Conservation (phyloP, 306 rosid genomes). For the Casuarina glauca region DNA sequence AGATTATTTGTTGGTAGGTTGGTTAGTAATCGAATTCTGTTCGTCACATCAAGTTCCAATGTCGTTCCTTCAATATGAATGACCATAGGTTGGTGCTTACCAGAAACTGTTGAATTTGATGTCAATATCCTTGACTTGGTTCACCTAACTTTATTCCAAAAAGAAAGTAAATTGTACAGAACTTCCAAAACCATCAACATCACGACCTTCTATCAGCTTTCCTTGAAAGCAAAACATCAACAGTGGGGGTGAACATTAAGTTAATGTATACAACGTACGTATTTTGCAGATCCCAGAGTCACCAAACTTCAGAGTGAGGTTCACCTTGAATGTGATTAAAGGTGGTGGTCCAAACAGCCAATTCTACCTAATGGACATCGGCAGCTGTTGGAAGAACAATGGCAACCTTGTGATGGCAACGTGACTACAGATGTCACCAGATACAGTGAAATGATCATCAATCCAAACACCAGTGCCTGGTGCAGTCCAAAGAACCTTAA, state of each 20-base stretch:
- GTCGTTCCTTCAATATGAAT: neutral
- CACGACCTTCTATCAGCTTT: neutral
- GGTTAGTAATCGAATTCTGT: neutral
- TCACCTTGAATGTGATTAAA: conserved; percentile 38
- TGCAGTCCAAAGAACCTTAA: conserved; percentile 35
- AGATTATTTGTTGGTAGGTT: neutral
- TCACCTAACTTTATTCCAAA: neutral
- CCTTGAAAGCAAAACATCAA: neutral
- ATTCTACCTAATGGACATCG: conserved; percentile 72
- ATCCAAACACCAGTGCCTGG: conserved; percentile 42
- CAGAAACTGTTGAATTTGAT: neutral
- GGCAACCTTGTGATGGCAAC: conserved; percentile 66
- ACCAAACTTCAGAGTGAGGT: conserved; percentile 56
- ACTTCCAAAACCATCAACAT: neutral
- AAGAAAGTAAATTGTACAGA: neutral
- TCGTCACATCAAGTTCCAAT: neutral
- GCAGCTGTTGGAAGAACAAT: conserved; percentile 84
- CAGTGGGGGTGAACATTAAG: neutral
- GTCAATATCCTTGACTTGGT: neutral
- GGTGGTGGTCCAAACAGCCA: conserved; percentile 66
- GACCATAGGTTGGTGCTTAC: neutral
- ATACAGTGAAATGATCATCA: conserved; percentile 77
- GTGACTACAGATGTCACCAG: conserved; percentile 67
- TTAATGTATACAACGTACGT: neutral
- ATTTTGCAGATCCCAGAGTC: conserved; percentile 59